These are phyloP conservation scores for Quercus robur DNA, from an alignment of 306 rosid genomes.

Conservation along the genomic window DNA sequence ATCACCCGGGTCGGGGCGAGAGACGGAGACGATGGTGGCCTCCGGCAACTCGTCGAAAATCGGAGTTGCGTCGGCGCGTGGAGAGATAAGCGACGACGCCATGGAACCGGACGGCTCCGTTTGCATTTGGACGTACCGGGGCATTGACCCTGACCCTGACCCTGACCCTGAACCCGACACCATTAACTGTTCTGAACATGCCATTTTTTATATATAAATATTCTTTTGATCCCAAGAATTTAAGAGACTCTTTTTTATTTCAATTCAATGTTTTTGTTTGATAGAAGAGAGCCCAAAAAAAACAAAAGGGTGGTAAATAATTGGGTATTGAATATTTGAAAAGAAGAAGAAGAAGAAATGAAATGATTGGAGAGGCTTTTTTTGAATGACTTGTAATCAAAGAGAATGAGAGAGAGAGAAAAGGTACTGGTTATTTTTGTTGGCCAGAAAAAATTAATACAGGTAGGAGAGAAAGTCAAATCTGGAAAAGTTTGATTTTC, in stretches of 20 bases:
- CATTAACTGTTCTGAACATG: constrained; percentile 64
- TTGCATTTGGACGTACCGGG: constrained; percentile 71
- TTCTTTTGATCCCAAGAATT: background rate
- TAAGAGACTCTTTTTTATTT: background rate
- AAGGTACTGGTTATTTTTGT: background rate
- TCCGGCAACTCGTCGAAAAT: constrained; percentile 86
- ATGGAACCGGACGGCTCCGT: constrained; percentile 48
- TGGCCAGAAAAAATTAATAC: background rate
- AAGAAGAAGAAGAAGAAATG: background rate
- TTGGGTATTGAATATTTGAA: background rate
- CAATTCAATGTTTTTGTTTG: background rate
- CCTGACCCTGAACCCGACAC: no score
- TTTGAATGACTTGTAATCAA: background rate
- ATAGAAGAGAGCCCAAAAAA: background rate
- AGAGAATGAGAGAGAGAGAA: background rate
- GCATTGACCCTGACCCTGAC: constrained; percentile 23
- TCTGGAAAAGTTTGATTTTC: background rate
- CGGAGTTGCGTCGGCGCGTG: constrained; percentile 49
- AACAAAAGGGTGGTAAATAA: background rate
- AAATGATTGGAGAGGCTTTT: background rate
- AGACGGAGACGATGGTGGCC: constrained; percentile 77
- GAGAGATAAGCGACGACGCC: constrained; percentile 39
- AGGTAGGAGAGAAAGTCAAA: background rate
- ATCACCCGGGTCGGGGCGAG: constrained; percentile 93
- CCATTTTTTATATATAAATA: constrained; percentile 30